Base-by-base conservation (phyloP, 345 rosid genomes). In the Microcos paniculata region DNA sequence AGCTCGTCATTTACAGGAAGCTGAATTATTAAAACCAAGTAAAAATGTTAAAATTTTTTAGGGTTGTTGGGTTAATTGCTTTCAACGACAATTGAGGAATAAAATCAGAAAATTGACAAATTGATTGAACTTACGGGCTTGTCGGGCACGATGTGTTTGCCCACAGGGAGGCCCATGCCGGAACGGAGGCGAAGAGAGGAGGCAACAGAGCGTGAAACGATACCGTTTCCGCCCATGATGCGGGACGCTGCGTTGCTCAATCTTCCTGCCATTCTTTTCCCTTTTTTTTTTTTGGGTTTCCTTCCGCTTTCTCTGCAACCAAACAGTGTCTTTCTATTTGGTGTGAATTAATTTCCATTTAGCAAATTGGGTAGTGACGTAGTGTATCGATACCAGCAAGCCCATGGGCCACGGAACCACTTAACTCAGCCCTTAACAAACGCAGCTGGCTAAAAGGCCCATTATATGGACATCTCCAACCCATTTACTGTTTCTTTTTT, bases 121-220 rank as follows among this genome's bases (percentile, higher is more conserved):
- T 58, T 59, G 13, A 49, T 53, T 51, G 12, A 30, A 82, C 92
- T 82, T 64, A 96, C 99, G 13, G 97, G 94, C 83, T 96, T 92
- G 63, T 96, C 86, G 71, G 99, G 98, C 83, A 96, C 97, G 86
- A 93, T 88, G 84, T 93, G 99, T 76, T 89, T 92, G 56, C 99
- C 98, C 73, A 89, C 94, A 24, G 98, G 98, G 26, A 92, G 92
- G 76, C 99, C 99, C 95, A 93, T 91, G 56, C 99, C 99, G 77
- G 98, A 84, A 31, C 97, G 96, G 70, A 85, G 90, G 48, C 94
- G 97, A 30, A 93, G 91, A 30, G 96, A 90, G 66, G 97, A 89
- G 18, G 86, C 89, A 67, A 82, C 85, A 64, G 98, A 92, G 69
- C 98, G 87, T 16, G 87, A 72, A 24, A 90, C 89, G 51, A 92